A percentile compares a stretch with the other conserved stretches of the same genome.
phyloP scores from a whole-genome alignment of 805 yeast species.

The Starmera quercuum region DNA sequence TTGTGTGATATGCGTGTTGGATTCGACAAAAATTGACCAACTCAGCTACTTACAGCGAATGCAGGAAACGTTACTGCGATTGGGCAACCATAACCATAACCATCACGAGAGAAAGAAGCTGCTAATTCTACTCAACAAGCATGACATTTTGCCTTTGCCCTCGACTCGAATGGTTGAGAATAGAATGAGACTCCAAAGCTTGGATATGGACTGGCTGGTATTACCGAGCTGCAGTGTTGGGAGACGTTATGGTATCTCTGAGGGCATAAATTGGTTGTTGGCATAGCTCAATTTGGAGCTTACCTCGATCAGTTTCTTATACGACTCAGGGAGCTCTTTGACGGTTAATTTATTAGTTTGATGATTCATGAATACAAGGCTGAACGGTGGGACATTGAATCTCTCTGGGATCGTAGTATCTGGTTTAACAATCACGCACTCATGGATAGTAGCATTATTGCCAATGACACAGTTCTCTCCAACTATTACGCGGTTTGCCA shows the following conservation, averaged over 20 bases:
- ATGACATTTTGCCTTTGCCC: constrained; percentile 6
- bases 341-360: constrained; percentile 4
- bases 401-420: constrained; percentile 34
- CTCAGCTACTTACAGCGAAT: constrained; percentile 7
- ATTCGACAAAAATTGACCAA: constrained; percentile 9
- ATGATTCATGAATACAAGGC: constrained; percentile 25
- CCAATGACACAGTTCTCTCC: constrained; percentile 33
- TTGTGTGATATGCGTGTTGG: constrained; percentile 12
- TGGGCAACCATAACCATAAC: constrained; percentile 1
- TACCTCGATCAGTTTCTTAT: constrained; percentile 20
- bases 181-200: constrained; percentile 4
- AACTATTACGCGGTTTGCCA: constrained; percentile 43
- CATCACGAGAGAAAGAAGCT: constrained; percentile 4
- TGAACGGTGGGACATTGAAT: constrained; percentile 44
- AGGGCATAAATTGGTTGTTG: constrained; percentile 21
- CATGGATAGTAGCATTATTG: constrained; percentile 35
- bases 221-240: constrained; percentile 10
- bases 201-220: constrained; percentile 8
- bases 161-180: constrained; percentile 8
- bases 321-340: constrained; percentile 19
- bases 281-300: constrained; percentile 12
- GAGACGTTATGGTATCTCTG: constrained; percentile 16
- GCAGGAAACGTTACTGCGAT: too few species aligned
- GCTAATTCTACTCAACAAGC: constrained; percentile 14
- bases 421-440: constrained; percentile 40